These are phyloP conservation scores for Bombardia bombarda DNA, from an alignment of 495 filamentous ascomycete genomes.

Conservation along the genomic window DNA sequence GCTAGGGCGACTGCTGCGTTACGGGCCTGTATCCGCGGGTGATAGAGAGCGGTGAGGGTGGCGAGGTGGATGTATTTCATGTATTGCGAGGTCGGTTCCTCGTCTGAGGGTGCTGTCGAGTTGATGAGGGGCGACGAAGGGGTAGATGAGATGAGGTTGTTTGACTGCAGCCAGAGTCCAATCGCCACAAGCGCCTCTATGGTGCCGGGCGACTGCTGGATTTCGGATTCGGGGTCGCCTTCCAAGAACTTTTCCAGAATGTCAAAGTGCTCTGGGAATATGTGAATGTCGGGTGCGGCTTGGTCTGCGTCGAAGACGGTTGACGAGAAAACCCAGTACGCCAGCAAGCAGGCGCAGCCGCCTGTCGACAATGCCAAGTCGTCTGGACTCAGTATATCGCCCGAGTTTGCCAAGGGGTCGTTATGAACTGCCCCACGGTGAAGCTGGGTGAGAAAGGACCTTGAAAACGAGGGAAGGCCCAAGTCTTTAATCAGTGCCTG, in stretches of 20 bases:
- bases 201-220: conserved; percentile 27
- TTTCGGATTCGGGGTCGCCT: conserved; percentile 30
- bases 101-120: not conserved
- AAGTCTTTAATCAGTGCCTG: conserved; percentile 69
- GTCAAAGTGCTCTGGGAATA: conserved; percentile 57
- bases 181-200: conserved; percentile 43
- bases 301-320: conserved; percentile 43
- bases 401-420: conserved; percentile 29
- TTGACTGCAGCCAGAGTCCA: conserved; percentile 41
- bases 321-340: conserved; percentile 47
- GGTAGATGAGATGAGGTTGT: conserved; percentile 17
- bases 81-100: conserved; percentile 30
- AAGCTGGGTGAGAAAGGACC: conserved; percentile 22
- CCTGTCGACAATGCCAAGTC: conserved; percentile 69
- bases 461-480: conserved; percentile 31
- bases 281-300: conserved; percentile 34
- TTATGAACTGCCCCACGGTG: conserved; percentile 20
- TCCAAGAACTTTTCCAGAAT: conserved; percentile 54
- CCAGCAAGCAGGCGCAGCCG: conserved; percentile 56
- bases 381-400: conserved; percentile 39
- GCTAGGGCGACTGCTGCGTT: conserved; percentile 71
- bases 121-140: conserved; percentile 11
- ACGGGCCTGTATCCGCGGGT: conserved; percentile 56
- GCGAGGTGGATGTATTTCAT: conserved; percentile 54
- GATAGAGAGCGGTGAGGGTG: conserved; percentile 59